Conservation (phyloP, 768 basidiomycete species). For the Cyathus striatus region DNA sequence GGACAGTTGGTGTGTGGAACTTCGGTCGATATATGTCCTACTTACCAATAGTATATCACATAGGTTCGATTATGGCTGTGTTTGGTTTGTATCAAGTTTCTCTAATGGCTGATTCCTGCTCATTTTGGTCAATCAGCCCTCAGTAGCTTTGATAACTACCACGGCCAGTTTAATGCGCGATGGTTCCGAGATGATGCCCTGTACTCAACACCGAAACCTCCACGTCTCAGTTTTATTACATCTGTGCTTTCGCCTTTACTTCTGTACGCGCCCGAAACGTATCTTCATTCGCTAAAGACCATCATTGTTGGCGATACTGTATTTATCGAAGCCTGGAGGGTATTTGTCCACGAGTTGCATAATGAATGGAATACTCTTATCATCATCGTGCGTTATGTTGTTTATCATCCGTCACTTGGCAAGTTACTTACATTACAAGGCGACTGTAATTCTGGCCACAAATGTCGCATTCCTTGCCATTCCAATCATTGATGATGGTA, state of each 20-base stretch:
- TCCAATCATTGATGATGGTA: constrained; percentile 19
- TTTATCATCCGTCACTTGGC: background rate
- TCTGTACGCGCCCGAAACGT: constrained; percentile 28
- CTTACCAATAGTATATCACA: background rate
- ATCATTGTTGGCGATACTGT: constrained; percentile 30
- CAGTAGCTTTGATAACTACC: constrained; percentile 5
- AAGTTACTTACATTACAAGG: constrained; percentile 14
- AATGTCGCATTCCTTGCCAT: constrained; percentile 43
- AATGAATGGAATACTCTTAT: constrained; percentile 29
- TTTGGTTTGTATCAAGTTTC: no score
- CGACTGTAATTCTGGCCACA: constrained; percentile 35
- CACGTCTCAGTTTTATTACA: constrained; percentile 8
- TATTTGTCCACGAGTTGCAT: constrained; percentile 23
- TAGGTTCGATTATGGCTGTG: constrained; percentile 3
- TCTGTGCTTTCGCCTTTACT: constrained; percentile 18
- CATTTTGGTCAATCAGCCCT: background rate
- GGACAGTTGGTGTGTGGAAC: background rate
- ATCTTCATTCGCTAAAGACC: constrained; percentile 25
- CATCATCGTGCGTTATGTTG: constrained; percentile 26
- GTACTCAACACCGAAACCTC: background rate
- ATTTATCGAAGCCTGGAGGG: constrained; percentile 25
- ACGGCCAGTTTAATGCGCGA: constrained; percentile 4
- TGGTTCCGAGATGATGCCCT: constrained; percentile 2
- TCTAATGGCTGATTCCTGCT: background rate
- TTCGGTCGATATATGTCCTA: background rate